Evolutionary conservation across 2,329 filamentous ascomycete genomes (phyloP).

Genomic region (Capronia coronata): DNA sequence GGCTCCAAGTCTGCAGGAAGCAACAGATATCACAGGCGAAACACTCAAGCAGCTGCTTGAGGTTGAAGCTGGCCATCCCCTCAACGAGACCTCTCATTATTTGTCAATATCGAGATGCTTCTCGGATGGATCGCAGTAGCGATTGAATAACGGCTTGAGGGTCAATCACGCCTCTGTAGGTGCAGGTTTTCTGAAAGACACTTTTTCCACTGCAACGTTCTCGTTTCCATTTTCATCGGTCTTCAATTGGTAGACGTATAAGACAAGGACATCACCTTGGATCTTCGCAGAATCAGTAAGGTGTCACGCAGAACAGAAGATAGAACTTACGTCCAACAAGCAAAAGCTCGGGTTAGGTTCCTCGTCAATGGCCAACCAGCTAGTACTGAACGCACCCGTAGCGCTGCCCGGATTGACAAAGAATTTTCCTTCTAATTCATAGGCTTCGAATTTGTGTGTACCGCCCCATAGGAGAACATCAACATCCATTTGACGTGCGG

Average conservation of each 20-base stretch:
- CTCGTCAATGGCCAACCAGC: conserved; percentile 52
- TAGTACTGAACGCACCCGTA: conserved; percentile 58
- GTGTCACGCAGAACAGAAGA: not conserved
- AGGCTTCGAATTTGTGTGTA: conserved; percentile 64
- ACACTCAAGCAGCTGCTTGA: too few relatives aligned
- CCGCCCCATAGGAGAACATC: conserved; percentile 64
- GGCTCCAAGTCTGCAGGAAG: not conserved
- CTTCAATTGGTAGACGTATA: conserved; percentile 86
- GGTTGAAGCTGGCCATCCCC: too few relatives aligned
- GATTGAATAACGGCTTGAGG: too few relatives aligned
- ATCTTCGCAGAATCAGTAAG: conserved; percentile 50
- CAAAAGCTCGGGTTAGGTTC: conserved; percentile 88
- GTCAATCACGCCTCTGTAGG: conserved; percentile 36
- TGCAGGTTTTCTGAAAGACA: conserved; percentile 74
- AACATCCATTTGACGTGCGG: conserved; percentile 64
- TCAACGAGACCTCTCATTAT: not conserved
- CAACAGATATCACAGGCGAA: too few relatives aligned
- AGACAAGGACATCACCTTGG: conserved; percentile 88
- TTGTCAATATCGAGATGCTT: too few relatives aligned
- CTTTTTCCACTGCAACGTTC: conserved; percentile 77
- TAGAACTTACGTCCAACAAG: conserved; percentile 81
- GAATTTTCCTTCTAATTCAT: conserved; percentile 66
- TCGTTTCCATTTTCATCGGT: conserved; percentile 70
- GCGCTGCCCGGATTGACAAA: conserved; percentile 65
- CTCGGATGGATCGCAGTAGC: too few relatives aligned